Percentiles rank a stretch among this genome's conserved stretches.
phyloP scores from a whole-genome alignment of 2,329 filamentous ascomycete genomes.

The Boeremia exigua region DNA sequence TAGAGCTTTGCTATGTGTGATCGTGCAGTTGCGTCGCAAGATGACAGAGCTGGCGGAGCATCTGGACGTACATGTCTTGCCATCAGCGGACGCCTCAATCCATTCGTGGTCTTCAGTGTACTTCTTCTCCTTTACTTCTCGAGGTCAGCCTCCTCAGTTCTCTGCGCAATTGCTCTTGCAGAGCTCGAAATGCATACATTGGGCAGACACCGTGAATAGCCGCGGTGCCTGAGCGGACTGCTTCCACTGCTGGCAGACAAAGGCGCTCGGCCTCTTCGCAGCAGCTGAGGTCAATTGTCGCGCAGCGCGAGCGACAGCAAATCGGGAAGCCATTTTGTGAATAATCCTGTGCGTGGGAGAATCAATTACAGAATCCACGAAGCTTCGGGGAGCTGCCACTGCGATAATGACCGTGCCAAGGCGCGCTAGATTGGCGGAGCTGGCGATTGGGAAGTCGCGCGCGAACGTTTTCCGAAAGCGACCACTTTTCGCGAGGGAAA shows the following conservation, averaged over 20 bases:
- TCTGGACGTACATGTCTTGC: conserved; percentile 70
- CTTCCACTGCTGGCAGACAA: conserved; percentile 36
- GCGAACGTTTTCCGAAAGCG: conserved; percentile 31
- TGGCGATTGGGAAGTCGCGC: conserved; percentile 13
- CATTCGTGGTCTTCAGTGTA: conserved; percentile 99
- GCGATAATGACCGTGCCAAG: conserved; percentile 12
- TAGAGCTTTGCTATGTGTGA: no score
- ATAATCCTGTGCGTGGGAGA: conserved; percentile 12
- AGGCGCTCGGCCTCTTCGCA: conserved; percentile 30
- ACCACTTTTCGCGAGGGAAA: conserved; percentile 22
- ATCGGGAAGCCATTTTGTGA: conserved; percentile 45
- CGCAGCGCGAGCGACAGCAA: conserved; percentile 40
- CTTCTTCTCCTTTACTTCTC: conserved; percentile 70
- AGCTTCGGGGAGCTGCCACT: conserved; percentile 8
- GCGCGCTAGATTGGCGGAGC: conserved; percentile 16
- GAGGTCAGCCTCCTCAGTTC: conserved; percentile 21
- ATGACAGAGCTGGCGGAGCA: not conserved
- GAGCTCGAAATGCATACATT: conserved; percentile 30
- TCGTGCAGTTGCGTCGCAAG: not conserved
- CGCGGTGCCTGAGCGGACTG: conserved; percentile 33
- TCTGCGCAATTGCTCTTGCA: conserved; percentile 5
- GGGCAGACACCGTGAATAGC: conserved; percentile 49
- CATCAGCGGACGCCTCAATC: conserved; percentile 85
- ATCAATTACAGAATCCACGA: conserved; percentile 12
- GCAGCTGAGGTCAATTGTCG: conserved; percentile 44